These are phyloP conservation scores for Populus tremula DNA, from an alignment of 345 rosid species.

Conservation along the genomic window DNA sequence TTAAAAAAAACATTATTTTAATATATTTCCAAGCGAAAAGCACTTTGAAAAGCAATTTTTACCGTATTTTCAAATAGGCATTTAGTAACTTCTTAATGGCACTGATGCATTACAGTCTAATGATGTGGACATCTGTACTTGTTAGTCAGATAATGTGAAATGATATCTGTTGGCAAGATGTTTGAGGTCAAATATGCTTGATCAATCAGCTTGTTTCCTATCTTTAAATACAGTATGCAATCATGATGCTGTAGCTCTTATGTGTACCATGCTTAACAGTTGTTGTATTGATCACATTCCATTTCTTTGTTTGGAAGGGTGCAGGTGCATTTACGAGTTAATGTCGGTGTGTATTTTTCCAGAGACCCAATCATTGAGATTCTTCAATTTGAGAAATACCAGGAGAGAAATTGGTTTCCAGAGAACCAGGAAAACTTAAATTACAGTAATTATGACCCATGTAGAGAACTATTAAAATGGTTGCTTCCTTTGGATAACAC, in stretches of 20 bases:
- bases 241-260: neutral
- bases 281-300: conserved; percentile 41
- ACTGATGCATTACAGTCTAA: neutral
- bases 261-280: neutral
- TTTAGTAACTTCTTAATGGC: no score
- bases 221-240: neutral
- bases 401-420: conserved; percentile 32
- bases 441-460: conserved; percentile 53
- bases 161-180: neutral
- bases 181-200: neutral
- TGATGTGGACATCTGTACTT: neutral
- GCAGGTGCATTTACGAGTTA: conserved; percentile 92
- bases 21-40: no score
- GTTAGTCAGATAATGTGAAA: neutral
- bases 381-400: conserved; percentile 90
- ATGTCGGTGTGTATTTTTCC: conserved; percentile 63
- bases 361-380: conserved; percentile 89
- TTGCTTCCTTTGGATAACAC: conserved; percentile 86
- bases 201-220: neutral
- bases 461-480: conserved; percentile 83
- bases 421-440: conserved; percentile 37
- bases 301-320: conserved; percentile 84
- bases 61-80: no score
- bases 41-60: no score
- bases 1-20: no score